A percentile compares a stretch with the other conserved stretches of the same genome.
These are phyloP conservation scores for Manihot esculenta DNA, from an alignment of 441 rosid species.

Conservation along the genomic window DNA sequence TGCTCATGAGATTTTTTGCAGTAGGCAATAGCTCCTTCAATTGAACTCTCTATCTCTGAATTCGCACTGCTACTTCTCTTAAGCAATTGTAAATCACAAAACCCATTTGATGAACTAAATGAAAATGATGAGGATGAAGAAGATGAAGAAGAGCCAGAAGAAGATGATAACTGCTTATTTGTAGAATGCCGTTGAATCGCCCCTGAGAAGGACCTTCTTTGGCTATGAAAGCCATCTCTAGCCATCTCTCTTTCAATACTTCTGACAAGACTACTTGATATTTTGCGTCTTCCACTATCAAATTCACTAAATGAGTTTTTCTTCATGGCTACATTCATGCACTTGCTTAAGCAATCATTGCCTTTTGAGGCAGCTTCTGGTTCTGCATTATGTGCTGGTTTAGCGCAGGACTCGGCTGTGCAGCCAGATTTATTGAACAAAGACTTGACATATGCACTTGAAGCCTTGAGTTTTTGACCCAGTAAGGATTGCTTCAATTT, in stretches of 20 bases:
- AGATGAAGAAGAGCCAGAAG: conserved; percentile 46
- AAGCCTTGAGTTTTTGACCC: conserved; percentile 65
- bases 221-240: conserved; percentile 34
- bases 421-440: conserved; percentile 60
- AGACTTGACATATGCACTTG: conserved; percentile 59
- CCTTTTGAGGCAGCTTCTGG: conserved; percentile 20
- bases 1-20: conserved; percentile 73
- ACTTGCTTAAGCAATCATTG: conserved; percentile 24
- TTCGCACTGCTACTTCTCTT: conserved; percentile 65
- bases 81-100: conserved; percentile 47
- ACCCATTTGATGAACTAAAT: conserved; percentile 56
- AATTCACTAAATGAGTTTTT: conserved; percentile 36
- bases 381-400: conserved; percentile 32
- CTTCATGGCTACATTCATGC: conserved; percentile 30
- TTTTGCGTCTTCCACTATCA: conserved; percentile 26
- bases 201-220: conserved; percentile 80
- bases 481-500: conserved; percentile 61
- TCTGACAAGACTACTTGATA: conserved; percentile 27
- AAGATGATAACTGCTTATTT: conserved; percentile 42
- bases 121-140: conserved; percentile 67
- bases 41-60: conserved; percentile 64
- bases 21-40: conserved; percentile 91
- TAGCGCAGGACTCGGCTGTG: conserved; percentile 43
- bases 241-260: conserved; percentile 35
- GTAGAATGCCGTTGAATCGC: conserved; percentile 57